These are phyloP conservation scores for Phlebopus sp. DNA, from an alignment of 1,284 basidiomycete genomes.

Conservation along the genomic window DNA sequence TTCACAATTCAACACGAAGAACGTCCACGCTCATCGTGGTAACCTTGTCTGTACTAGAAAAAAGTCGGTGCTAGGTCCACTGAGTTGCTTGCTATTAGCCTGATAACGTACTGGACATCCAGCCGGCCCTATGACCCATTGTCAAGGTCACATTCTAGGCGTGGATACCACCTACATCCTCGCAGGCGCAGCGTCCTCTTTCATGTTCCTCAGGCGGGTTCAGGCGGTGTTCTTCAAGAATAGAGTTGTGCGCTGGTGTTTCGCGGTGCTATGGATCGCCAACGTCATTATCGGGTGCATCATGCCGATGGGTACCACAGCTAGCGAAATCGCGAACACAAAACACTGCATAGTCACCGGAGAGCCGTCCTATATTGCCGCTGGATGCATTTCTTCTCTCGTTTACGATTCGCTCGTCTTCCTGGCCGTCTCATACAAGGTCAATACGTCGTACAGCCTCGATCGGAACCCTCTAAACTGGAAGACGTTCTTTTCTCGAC, in stretches of 20 bases:
- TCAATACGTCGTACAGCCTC: constrained; percentile 3
- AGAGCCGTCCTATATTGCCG: constrained; percentile 2
- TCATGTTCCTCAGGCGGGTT: constrained; percentile 23
- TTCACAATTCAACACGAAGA: too few relatives aligned
- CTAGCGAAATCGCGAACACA: constrained; percentile 2
- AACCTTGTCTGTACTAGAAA: too few relatives aligned
- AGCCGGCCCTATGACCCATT: constrained; percentile 7
- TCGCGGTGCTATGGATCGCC: constrained; percentile 17
- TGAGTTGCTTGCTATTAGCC: neutral
- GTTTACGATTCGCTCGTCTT: constrained; percentile 23
- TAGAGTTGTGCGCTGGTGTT: constrained; percentile 9
- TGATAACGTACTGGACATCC: neutral
- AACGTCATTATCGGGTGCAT: constrained; percentile 11
- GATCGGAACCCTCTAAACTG: constrained; percentile 1
- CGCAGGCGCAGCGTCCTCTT: constrained; percentile 9
- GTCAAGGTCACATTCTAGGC: neutral
- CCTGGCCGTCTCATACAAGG: constrained; percentile 18
- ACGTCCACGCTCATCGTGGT: neutral
- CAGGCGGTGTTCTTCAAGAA: constrained; percentile 14
- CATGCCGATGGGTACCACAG: constrained; percentile 3
- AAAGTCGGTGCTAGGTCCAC: too few relatives aligned
- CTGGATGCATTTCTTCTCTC: constrained; percentile 10
- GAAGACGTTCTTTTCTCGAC: neutral
- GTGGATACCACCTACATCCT: constrained; percentile 9
- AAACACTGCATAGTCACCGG: constrained; percentile 7